These are phyloP conservation scores for Cephaloascus fragrans DNA, from an alignment of 805 yeast genomes.

Conservation along the genomic window DNA sequence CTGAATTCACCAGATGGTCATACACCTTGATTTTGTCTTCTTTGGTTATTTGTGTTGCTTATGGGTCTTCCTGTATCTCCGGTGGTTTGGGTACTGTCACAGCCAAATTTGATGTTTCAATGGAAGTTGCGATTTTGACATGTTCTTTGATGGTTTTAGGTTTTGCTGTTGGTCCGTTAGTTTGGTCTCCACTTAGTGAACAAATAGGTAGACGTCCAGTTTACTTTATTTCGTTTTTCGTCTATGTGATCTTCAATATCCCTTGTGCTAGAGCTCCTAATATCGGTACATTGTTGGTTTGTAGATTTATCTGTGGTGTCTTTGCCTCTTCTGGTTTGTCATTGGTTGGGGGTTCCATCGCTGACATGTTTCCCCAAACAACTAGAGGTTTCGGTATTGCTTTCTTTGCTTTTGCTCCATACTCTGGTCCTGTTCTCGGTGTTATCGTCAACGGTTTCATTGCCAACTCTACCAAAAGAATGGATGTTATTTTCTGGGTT, in stretches of 20 bases:
- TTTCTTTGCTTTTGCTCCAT: conserved; percentile 85
- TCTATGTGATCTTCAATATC: conserved; percentile 72
- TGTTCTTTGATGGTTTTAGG: conserved; percentile 88
- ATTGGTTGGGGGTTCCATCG: conserved; percentile 84
- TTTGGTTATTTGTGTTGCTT: conserved; percentile 82
- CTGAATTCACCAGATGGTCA: conserved; percentile 39
- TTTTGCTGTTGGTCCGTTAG: conserved; percentile 74
- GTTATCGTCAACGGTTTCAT: conserved; percentile 86
- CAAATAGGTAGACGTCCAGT: conserved; percentile 81
- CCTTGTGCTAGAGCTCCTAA: conserved; percentile 83
- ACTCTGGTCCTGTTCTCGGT: conserved; percentile 87
- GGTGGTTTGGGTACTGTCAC: conserved; percentile 69
- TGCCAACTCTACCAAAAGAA: conserved; percentile 55
- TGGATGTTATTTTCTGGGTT: conserved; percentile 77
- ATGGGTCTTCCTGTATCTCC: conserved; percentile 85
- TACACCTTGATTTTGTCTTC: conserved; percentile 62
- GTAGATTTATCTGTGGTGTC: conserved; percentile 83
- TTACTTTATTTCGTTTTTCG: conserved; percentile 63
- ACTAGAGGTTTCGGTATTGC: conserved; percentile 87
- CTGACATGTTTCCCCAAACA: conserved; percentile 76
- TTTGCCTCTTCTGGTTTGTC: conserved; percentile 77
- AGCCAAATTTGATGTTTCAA: conserved; percentile 58
- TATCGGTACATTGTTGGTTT: conserved; percentile 69
- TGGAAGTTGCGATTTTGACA: conserved; percentile 70
- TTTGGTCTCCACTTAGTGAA: conserved; percentile 88